Evolutionary conservation across 345 rosid species (phyloP), one percentile per base, ranked within the genome.

Genomic region (Ceriops decandra): DNA sequence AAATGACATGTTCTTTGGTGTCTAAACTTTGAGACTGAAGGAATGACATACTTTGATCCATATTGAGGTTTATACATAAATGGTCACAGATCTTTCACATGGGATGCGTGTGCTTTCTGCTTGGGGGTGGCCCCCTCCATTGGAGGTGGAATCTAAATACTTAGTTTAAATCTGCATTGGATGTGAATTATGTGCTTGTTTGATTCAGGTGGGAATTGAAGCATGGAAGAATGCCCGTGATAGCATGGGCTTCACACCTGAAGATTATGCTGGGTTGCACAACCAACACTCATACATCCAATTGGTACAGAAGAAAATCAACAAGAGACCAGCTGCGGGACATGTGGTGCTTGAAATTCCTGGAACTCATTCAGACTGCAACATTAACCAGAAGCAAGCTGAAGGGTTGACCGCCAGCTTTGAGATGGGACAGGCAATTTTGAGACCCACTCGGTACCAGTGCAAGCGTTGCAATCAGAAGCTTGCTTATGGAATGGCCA

Each of bases 211-310:
- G 71, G 99, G 99, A 27, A 77, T 90, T 64, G 81, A 84, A 82
- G 99, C 96, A 30, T 95, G 99, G 99, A 92, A 85, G 76, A 84
- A 74, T 63, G 90, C 95, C 69, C 85, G 77, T 16, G 99, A 95
- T 77, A 84, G 82, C 84, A 81, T 97, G 10, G 98, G 99, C 60
- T 90, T 84, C 68, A 87, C 98, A 8, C 99, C 99, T 19, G 98
- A 92, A 82, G 99, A 84, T 77, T 92, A 92, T 62, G 99, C 98
- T 24, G 91, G 96, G 31, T 72, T 95, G 73, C 98, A 96, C 1
- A 98, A 98, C 52, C 98, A 95, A 72, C 92, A 84, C 82, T 80
- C 96, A 1, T 92, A 92, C 86, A 92, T 92, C 83, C 98, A 86
- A 80, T 79, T 90, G 63, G 84, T 95, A 36, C 98, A 95, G 76